Evolutionary conservation across 139 green algal genomes (phyloP).

Genomic region (Pleodorina starrii): DNA sequence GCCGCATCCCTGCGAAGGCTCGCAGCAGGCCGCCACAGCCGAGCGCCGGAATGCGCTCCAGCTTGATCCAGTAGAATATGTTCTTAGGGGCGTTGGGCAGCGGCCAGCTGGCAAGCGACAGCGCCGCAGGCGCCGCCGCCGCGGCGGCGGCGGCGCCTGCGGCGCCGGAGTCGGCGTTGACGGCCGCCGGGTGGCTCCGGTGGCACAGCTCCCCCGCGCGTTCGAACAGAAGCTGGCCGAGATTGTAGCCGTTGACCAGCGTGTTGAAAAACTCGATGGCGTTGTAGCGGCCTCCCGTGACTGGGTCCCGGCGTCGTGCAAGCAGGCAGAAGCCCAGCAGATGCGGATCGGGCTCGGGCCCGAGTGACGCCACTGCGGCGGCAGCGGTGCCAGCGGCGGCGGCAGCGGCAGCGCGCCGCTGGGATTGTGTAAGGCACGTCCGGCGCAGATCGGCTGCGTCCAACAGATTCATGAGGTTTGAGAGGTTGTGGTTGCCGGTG

Average conservation of each 20-base stretch:
- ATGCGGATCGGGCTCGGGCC: neutral
- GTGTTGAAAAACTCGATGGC: conserved; percentile 39
- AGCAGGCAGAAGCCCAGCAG: conserved; percentile 33
- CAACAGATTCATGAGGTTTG: too few relatives aligned
- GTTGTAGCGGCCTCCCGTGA: neutral
- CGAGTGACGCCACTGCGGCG: too few relatives aligned
- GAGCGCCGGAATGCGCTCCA: neutral
- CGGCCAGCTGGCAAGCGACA: neutral
- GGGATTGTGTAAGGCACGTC: neutral
- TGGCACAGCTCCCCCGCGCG: neutral
- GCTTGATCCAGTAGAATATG: conserved; percentile 33
- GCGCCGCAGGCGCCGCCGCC: neutral
- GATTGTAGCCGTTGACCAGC: conserved; percentile 17
- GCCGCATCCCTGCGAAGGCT: neutral
- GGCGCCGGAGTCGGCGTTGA: neutral
- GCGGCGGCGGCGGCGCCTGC: neutral
- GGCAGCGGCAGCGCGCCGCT: neutral
- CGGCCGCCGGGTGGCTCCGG: neutral
- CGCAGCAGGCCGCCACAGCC: conserved; percentile 8
- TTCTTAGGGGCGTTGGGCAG: conserved; percentile 8
- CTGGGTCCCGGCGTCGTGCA: too few relatives aligned
- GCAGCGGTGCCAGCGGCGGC: too few relatives aligned
- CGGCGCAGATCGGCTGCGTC: neutral
- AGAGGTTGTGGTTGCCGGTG: too few relatives aligned
- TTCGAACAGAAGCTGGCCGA: conserved; percentile 17